Conservation (phyloP, 257 asterid species). For the Haberlea rhodopensis region DNA sequence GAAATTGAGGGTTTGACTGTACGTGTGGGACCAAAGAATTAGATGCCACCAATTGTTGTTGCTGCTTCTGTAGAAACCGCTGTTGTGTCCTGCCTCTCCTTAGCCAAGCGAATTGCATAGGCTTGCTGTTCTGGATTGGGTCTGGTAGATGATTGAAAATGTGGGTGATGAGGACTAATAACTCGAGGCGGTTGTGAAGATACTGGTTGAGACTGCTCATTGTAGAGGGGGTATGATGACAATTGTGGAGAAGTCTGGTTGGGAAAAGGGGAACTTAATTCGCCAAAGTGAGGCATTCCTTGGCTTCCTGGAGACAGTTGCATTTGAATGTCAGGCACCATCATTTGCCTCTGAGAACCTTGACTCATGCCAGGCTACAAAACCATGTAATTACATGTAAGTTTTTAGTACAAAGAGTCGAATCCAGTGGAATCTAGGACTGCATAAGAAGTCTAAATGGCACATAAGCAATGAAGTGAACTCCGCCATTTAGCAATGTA, state of each 20-base stretch:
- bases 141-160: constrained; percentile 59
- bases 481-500: not conserved
- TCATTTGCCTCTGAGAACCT: constrained; percentile 66
- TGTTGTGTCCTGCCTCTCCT: constrained; percentile 75
- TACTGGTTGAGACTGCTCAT: constrained; percentile 43
- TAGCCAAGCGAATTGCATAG: constrained; percentile 66
- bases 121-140: constrained; percentile 68
- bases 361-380: constrained; percentile 61
- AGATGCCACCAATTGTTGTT: constrained; percentile 51
- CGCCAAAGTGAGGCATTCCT: constrained; percentile 46
- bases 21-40: constrained; percentile 60
- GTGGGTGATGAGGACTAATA: constrained; percentile 41
- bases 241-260: constrained; percentile 42
- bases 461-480: constrained; percentile 17
- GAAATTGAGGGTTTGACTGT: constrained; percentile 60
- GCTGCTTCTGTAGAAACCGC: constrained; percentile 54
- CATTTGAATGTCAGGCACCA: constrained; percentile 63
- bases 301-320: constrained; percentile 45
- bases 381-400: constrained; percentile 12
- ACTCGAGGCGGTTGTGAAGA: constrained; percentile 47
- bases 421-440: constrained; percentile 2
- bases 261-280: constrained; percentile 37
- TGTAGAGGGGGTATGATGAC: constrained; percentile 44
- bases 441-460: not conserved
- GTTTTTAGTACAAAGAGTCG: too few species aligned